These are phyloP conservation scores for Nitzschia sp. DNA, from an alignment of 108 stramenopile species.

Conservation along the genomic window DNA sequence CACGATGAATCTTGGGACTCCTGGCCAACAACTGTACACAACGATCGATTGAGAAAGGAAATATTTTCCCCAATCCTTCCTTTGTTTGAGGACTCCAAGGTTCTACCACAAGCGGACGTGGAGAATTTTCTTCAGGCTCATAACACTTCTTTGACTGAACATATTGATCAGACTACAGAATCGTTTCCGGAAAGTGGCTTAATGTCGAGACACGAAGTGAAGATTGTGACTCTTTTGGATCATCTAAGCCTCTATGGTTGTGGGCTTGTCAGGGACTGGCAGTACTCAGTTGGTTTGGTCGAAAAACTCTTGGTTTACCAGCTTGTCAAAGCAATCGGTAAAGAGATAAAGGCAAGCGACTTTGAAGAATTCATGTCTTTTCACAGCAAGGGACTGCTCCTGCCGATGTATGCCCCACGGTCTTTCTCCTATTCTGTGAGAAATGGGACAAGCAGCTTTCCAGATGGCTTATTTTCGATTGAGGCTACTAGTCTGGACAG, in stretches of 20 bases:
- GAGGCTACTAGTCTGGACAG: constrained; percentile 6
- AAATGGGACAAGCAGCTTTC: constrained; percentile 49
- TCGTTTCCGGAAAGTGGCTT: constrained; percentile 22
- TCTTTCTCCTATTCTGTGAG: constrained; percentile 78
- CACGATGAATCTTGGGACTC: constrained; percentile 11
- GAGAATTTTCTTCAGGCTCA: constrained; percentile 40
- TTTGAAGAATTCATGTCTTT: constrained; percentile 62
- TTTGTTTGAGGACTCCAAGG: constrained; percentile 41
- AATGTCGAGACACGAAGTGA: constrained; percentile 35
- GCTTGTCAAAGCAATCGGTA: constrained; percentile 71
- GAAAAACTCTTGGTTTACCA: constrained; percentile 65
- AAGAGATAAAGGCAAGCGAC: constrained; percentile 52
- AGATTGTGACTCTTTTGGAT: constrained; percentile 1
- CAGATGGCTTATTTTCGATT: constrained; percentile 55
- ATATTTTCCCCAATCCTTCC: constrained; percentile 66
- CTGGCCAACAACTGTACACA: background rate
- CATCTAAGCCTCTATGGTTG: background rate
- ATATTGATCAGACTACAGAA: constrained; percentile 5
- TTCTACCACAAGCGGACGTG: constrained; percentile 38
- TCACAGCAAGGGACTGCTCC: constrained; percentile 56
- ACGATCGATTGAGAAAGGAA: background rate
- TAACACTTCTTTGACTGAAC: constrained; percentile 30
- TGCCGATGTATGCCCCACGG: constrained; percentile 36
- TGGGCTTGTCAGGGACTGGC: background rate
- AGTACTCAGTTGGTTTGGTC: constrained; percentile 40